A percentile compares a stretch with the other conserved stretches of the same genome.
phyloP scores from a whole-genome alignment of 2,329 filamentous ascomycete genomes.

The Emergomyces africanus region DNA sequence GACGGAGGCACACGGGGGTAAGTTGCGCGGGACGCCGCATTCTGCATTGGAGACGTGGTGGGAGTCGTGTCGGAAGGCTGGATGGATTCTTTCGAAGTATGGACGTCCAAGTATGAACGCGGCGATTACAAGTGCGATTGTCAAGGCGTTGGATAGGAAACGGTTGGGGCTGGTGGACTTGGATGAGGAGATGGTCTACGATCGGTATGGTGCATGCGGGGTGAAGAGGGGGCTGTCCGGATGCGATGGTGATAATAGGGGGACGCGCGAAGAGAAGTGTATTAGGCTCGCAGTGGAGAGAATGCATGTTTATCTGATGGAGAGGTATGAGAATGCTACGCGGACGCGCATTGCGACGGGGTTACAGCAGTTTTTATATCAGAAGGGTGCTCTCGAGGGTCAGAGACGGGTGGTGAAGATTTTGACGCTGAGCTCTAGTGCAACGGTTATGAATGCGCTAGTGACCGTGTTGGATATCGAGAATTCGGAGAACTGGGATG shows the following conservation, averaged over 20 bases:
- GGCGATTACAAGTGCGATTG: conserved; percentile 40
- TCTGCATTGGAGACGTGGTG: conserved; percentile 37
- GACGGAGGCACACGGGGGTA: conserved; percentile 8
- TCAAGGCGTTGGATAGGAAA: conserved; percentile 34
- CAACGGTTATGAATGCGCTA: conserved; percentile 38
- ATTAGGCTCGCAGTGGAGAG: not conserved
- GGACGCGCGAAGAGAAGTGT: not conserved
- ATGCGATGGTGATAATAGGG: not conserved
- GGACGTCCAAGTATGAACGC: conserved; percentile 55
- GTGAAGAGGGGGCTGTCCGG: not conserved
- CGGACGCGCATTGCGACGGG: conserved; percentile 13
- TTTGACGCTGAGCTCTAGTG: conserved; percentile 51
- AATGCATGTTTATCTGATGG: conserved; percentile 14
- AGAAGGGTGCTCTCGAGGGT: conserved; percentile 1
- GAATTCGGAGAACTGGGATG: not conserved
- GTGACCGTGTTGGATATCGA: conserved; percentile 5
- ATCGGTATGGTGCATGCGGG: not conserved
- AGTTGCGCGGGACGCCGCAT: not conserved
- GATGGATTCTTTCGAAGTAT: conserved; percentile 54
- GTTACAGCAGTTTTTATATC: conserved; percentile 13
- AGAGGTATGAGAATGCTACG: not conserved
- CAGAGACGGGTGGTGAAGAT: conserved; percentile 30
- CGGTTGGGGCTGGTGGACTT: not conserved
- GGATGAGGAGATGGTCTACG: not conserved
- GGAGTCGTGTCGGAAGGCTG: conserved; percentile 41